Base-by-base conservation (phyloP, 352 stramenopile genomes). In the Globisporangium recalcitrans region DNA sequence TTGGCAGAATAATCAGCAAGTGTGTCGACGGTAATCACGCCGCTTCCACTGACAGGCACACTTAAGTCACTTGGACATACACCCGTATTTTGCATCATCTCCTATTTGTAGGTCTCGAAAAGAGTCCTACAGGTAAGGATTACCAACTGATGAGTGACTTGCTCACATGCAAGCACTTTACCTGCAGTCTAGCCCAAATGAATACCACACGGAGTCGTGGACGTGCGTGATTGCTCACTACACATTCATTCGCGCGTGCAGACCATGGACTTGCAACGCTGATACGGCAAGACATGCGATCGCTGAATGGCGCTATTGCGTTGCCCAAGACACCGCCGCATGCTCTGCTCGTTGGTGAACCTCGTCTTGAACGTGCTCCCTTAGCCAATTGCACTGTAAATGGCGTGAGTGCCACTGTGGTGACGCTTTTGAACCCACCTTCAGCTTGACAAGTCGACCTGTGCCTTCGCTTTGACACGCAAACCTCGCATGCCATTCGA, bases 61-160 rank as follows among this genome's bases (percentile, higher is more conserved):
- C 75, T 86, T 87, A 85, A 90, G 71, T 81, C 80, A 90, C 78
- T 89, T 86, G 69, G 77, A 82, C 70, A 89, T 86, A 73, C 48
- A 87, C 77, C 77, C 74, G 74, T 86, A 69, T 73, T 74, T 88
- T 86, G 72, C 79, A 87, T 87, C 77, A 89, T 87, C 76, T 85
- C 80, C 77, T 87, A 82, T 87, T 87, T 89, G 80, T 89, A 89
- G 82, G 68, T 78, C 70, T 53, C 66, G 38, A 69, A 66, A 62
- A 71, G 65, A 69, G 70, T 79, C 62, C 68, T 89, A 89, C 80
- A 87, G 75, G 75, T 89, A 89, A 87, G 77, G 80, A 87, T 87
- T 89, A 54, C 48, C 56, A 52, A 62, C 56, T 62, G 40, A 55
- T 62, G 42, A 62, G 40, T 62, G 26, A 2, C 5, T 62, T 60